Evolutionary conservation across 2,329 filamentous ascomycete genomes (phyloP).

Genomic region (Parastagonospora nodorum): DNA sequence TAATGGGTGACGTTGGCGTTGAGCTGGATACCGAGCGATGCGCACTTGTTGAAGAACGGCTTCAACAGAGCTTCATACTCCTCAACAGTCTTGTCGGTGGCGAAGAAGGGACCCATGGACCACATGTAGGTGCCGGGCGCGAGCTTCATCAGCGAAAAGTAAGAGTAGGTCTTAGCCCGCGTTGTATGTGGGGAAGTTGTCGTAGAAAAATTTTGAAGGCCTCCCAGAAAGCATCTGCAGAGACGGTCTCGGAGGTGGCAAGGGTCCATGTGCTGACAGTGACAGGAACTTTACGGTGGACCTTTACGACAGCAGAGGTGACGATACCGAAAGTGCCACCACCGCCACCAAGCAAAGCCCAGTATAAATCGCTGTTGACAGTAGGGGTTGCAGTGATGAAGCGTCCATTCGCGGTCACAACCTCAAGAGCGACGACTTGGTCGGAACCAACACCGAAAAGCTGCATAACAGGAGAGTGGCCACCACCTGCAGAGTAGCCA

Average conservation of each 20-base stretch:
- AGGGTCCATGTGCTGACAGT: slow-evolving; percentile 40
- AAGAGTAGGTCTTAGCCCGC: slow-evolving; percentile 35
- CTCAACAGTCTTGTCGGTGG: slow-evolving; percentile 29
- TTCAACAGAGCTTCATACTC: slow-evolving; percentile 29
- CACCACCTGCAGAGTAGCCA: slow-evolving; percentile 54
- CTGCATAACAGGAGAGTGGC: slow-evolving; percentile 59
- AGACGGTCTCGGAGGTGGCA: slow-evolving; percentile 32
- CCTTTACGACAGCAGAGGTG: slow-evolving; percentile 33
- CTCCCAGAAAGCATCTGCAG: slow-evolving; percentile 38
- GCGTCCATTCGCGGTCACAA: slow-evolving; percentile 36
- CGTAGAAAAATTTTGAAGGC: slow-evolving; percentile 26
- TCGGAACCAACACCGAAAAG: slow-evolving; percentile 48
- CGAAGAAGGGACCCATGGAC: slow-evolving; percentile 35
- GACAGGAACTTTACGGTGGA: slow-evolving; percentile 37
- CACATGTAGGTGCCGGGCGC: slow-evolving; percentile 29
- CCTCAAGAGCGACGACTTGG: slow-evolving; percentile 45
- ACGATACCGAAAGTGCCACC: slow-evolving; percentile 6
- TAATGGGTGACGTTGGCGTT: slow-evolving; percentile 26
- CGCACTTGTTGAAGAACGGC: slow-evolving; percentile 29
- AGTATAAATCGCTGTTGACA: slow-evolving; percentile 32
- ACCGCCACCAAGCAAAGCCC: slow-evolving; percentile 32
- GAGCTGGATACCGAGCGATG: slow-evolving; percentile 30
- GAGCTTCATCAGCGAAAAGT: slow-evolving; percentile 29
- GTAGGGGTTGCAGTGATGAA: slow-evolving; percentile 21
- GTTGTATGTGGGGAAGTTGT: slow-evolving; percentile 30